Base-by-base conservation (phyloP, 2,329 filamentous ascomycete genomes). In the Mollisia scopiformis region DNA sequence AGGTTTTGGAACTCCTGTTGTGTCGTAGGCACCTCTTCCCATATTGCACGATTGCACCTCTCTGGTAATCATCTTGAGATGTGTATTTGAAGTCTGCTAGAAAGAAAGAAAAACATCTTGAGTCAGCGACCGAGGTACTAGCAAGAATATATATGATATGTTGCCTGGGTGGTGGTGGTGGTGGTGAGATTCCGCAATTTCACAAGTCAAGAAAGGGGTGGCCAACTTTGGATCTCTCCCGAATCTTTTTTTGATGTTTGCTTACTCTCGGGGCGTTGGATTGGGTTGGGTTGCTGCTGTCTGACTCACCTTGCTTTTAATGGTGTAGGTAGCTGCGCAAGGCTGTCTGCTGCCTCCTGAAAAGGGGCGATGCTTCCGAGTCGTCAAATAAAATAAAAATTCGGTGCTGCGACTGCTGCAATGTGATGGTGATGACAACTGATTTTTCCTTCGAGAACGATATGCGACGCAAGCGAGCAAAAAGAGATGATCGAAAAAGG, bases 1-100 rank as follows among this genome's bases (percentile, higher is more conserved):
- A 58, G 80, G 80, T 74, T 82, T 82, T 60, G 76, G 74, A 25
- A 82, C 74, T 50, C 79, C 79, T 25, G 80, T 82, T 64, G 79
- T 81, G 66, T 83, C 81, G 69, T 83, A 83, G 65, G 79, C 80
- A 61, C 81, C 80, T 60, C 81, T 76, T 63, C 79, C 81, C 78
- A 82, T 81, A 72, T 82, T 80, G 73, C 66, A 71, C 16, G 69
- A 66, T 59, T 62, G 64, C 37, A 66, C 62, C 58, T 71, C 68
- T 68, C 57, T 64, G 54, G 68, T 69, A 58, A 70, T 69, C 70
- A 71, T 69, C 35, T 57, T 69, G 58, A 39, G 54, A 61, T 62
- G 61, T 57, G 49, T 27, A 19, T 55, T 25, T 31, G 50, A 41
- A 37, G 52, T 50, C 62, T 68, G 57, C n/a, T n/a, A n/a, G n/a